Evolutionary conservation across 257 asterid genomes (phyloP), one percentile per base, ranked within the genome.

Genomic region (Lycium barbarum): DNA sequence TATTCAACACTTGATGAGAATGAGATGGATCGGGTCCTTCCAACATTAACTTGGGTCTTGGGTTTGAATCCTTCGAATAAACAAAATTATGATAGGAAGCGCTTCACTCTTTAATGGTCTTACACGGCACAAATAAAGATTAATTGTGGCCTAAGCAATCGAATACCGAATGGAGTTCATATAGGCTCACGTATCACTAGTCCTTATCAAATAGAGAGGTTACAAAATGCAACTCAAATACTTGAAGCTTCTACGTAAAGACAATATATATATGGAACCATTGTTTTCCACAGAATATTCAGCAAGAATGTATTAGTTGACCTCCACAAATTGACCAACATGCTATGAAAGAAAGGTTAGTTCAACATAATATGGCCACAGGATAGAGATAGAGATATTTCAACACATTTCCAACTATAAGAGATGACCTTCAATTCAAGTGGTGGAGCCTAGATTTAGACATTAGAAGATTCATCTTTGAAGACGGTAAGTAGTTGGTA

Each of bases 371-470:
- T 49, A 76, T 20, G 63, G 1, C 4, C 81, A 22, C 20, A 1
- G 81, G 5, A 74, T 12, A 74, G 51, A 68, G 49, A 14, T 14
- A 67, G 62, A 51, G 8, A 74, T 74, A 51, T 22, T 22, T 74
- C 81, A 73, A 73, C 20, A 73, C 12, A 49, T 12, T 45, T 73
- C 9, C 22, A 49, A 74, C 45, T 26, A 36, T 7, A 47, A 20
- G n/a, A 45, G 43, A 73, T 47, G 61, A 20, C 20, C 58, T 73
- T 73, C n/a, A 51, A 22, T 51, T 76, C 63, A 76, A 76, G 81
- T 76, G 22, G 62, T 26, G 45, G 9, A 76, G 35, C 62, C 61
- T 74, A 20, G 9, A 76, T 76, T 13, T 22, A 49, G 45, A 76
- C 62, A 76, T 76, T 22, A 51, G 47, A 51, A 22, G 63, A 76